Percentiles rank a stretch among this genome's conserved stretches.
phyloP scores from a whole-genome alignment of 352 stramenopile species.

The Pythium biforme region DNA sequence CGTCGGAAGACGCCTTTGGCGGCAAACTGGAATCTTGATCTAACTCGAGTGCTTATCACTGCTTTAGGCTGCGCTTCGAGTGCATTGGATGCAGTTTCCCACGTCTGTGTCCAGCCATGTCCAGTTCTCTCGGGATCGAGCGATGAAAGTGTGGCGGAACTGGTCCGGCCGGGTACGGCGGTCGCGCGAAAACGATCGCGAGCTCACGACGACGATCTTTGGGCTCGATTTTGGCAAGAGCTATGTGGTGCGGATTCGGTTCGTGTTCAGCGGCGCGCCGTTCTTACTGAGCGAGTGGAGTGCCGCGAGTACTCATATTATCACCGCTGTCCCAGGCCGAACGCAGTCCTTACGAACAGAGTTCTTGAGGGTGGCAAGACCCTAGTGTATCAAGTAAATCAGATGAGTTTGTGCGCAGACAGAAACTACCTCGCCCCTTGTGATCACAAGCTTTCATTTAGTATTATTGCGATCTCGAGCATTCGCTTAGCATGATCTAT shows the following conservation, averaged over 20 bases:
- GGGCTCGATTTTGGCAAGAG: constrained; percentile 72
- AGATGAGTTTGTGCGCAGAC: too few species aligned
- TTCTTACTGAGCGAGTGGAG: constrained; percentile 66
- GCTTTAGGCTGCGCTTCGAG: constrained; percentile 56
- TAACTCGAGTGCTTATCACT: background rate
- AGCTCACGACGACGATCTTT: constrained; percentile 63
- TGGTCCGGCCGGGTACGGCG: constrained; percentile 52
- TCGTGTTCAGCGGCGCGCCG: constrained; percentile 45
- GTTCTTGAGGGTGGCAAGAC: background rate
- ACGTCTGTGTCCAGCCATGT: constrained; percentile 59
- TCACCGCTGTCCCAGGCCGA: constrained; percentile 41
- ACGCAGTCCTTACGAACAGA: constrained; percentile 26
- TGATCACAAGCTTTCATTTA: too few species aligned
- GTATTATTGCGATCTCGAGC: too few species aligned
- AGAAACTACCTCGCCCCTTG: too few species aligned
- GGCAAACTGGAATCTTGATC: background rate
- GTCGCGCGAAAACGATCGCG: constrained; percentile 46
- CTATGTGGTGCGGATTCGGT: constrained; percentile 72
- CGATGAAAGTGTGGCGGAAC: constrained; percentile 80
- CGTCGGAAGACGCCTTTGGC: background rate
- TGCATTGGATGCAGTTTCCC: constrained; percentile 53
- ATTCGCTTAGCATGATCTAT: too few species aligned
- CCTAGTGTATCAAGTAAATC: background rate
- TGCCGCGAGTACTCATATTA: constrained; percentile 39
- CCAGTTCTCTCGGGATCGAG: constrained; percentile 70